These are phyloP conservation scores for Prunus kanzakura DNA, from an alignment of 306 rosid species.

Conservation along the genomic window DNA sequence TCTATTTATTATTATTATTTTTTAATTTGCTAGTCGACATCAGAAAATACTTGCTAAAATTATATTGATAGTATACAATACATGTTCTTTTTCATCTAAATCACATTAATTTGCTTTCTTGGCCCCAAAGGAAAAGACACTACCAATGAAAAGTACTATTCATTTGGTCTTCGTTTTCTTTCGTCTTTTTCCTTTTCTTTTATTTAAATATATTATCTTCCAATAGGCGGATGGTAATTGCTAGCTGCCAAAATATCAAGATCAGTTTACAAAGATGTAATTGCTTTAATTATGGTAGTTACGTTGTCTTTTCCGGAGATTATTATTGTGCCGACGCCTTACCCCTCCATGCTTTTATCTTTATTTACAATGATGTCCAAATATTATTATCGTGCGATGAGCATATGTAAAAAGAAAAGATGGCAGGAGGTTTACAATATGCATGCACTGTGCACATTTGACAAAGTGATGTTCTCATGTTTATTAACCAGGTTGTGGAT, in stretches of 20 bases:
- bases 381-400: too few species aligned
- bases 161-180: neutral
- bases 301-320: too few species aligned
- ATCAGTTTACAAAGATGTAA: too few species aligned
- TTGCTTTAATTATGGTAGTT: too few species aligned
- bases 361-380: too few species aligned
- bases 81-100: neutral
- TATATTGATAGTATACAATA: neutral
- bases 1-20: neutral
- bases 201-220: neutral
- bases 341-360: accelerated
- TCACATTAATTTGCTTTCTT: neutral
- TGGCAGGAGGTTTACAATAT: too few species aligned
- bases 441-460: too few species aligned
- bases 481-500: neutral
- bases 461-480: neutral
- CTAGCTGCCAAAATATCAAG: too few species aligned
- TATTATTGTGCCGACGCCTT: too few species aligned
- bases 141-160: neutral
- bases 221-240: neutral
- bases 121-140: neutral
- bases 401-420: too few species aligned
- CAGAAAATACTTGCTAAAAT: neutral
- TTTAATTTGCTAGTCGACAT: neutral
- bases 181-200: neutral